A percentile compares a stretch with the other conserved stretches of the same genome.
phyloP scores from a whole-genome alignment of 2,329 filamentous ascomycete genomes.

The Biscogniauxia mediterranea region DNA sequence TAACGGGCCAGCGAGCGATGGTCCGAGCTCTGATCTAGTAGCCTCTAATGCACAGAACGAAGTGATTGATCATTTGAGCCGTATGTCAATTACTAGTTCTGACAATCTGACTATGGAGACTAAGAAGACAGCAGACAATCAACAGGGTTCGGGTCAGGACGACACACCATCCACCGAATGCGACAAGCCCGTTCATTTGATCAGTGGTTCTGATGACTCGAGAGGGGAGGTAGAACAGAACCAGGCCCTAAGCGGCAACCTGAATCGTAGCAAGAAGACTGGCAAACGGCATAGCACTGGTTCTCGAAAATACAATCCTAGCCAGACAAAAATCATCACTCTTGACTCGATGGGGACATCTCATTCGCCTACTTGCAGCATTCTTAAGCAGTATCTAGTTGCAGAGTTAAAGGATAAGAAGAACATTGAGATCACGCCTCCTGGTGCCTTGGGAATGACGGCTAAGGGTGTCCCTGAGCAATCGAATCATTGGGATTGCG shows the following conservation, averaged over 20 bases:
- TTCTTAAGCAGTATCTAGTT: conserved; percentile 73
- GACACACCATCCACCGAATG: conserved; percentile 2
- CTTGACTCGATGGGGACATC: conserved; percentile 76
- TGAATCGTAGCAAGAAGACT: conserved; percentile 27
- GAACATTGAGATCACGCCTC: conserved; percentile 29
- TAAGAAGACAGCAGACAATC: conserved; percentile 20
- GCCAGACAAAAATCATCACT: conserved; percentile 72
- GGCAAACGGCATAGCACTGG: conserved; percentile 33
- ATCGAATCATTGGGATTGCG: conserved; percentile 84
- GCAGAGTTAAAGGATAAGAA: conserved; percentile 69
- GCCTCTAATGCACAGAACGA: conserved; percentile 12
- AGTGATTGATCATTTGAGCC: conserved; percentile 21
- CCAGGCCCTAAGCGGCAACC: conserved; percentile 13
- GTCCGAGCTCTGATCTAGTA: conserved; percentile 2
- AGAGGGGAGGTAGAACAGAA: conserved; percentile 1
- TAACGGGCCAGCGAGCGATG: conserved; percentile 1
- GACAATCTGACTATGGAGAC: conserved; percentile 10
- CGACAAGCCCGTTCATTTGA: conserved; percentile 11
- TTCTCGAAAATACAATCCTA: conserved; percentile 44
- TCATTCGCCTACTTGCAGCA: conserved; percentile 63
- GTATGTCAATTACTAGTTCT: conserved; percentile 29
- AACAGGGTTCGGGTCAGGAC: conserved; percentile 6
- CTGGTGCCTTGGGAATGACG: conserved; percentile 53
- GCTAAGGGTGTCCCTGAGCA: conserved; percentile 77
- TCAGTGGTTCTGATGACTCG: conserved; percentile 13